These are phyloP conservation scores for Boletus sp. DNA, from an alignment of 1,284 basidiomycete genomes.

Conservation along the genomic window DNA sequence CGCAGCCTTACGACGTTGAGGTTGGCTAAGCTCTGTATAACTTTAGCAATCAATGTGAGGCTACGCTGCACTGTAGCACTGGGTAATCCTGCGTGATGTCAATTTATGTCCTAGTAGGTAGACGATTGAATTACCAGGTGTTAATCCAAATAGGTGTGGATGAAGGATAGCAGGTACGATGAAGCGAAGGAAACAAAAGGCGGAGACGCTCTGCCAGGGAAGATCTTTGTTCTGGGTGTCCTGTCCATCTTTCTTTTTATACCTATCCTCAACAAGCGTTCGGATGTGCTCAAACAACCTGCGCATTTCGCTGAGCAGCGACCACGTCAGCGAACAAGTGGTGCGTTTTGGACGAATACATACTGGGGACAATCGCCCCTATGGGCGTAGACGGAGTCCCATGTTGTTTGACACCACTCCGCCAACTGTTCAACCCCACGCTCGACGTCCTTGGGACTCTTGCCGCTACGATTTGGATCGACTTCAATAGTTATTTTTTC, in stretches of 20 bases:
- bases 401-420: conserved; percentile 74
- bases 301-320: conserved; percentile 64
- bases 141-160: conserved; percentile 74
- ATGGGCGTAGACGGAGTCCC: conserved; percentile 74
- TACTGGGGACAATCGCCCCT: conserved; percentile 73
- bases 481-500: conserved; percentile 78
- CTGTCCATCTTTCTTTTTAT: conserved; percentile 41
- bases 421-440: conserved; percentile 69
- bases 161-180: conserved; percentile 78
- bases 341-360: conserved; percentile 29
- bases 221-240: conserved; percentile 52
- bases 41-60: conserved; percentile 75
- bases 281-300: conserved; percentile 70
- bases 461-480: conserved; percentile 64
- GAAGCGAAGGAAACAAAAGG: conserved; percentile 83
- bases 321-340: conserved; percentile 12
- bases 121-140: conserved; percentile 51
- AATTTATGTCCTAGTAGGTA: conserved; percentile 2
- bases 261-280: conserved; percentile 64
- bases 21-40: conserved; percentile 78
- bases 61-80: conserved; percentile 65
- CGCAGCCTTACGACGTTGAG: conserved; percentile 58
- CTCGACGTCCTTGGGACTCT: conserved; percentile 58
- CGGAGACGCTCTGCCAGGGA: conserved; percentile 78
- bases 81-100: conserved; percentile 53